Percentiles rank a stretch among this genome's conserved stretches.
Evolutionary conservation across 441 rosid genomes (phyloP).

Genomic region (Hura crepitans): DNA sequence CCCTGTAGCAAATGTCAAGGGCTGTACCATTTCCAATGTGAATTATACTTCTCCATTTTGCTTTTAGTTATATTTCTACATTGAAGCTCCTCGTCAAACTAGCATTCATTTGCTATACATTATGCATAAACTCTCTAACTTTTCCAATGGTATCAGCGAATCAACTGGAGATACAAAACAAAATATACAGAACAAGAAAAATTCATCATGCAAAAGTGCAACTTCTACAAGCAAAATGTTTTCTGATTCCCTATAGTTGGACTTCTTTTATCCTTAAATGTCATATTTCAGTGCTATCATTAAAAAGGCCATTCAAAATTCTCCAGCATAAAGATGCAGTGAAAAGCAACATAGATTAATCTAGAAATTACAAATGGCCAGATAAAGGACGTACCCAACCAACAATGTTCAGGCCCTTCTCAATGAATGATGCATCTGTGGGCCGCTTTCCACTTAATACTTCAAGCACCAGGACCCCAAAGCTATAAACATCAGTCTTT

Average conservation of each 20-base stretch:
- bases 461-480: slow-evolving; percentile 94
- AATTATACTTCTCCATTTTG: too few species aligned
- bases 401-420: slow-evolving; percentile 91
- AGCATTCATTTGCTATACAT: background rate
- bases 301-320: background rate
- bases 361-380: slow-evolving; percentile 7
- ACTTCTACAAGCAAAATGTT: background rate
- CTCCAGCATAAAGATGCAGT: background rate
- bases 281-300: background rate
- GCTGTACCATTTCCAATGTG: too few species aligned
- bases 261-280: background rate
- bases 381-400: slow-evolving; percentile 75
- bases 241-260: too few species aligned
- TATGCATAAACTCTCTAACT: background rate
- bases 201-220: background rate
- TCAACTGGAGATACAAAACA: background rate
- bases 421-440: slow-evolving; percentile 90
- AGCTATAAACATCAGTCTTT: slow-evolving; percentile 95
- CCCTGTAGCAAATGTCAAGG: too few species aligned
- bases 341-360: background rate
- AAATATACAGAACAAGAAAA: background rate
- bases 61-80: too few species aligned
- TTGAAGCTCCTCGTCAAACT: background rate
- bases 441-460: slow-evolving; percentile 95
- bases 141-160: background rate